Base-by-base conservation (phyloP, 108 stramenopile genomes). In the Discostella stelligeroides region DNA sequence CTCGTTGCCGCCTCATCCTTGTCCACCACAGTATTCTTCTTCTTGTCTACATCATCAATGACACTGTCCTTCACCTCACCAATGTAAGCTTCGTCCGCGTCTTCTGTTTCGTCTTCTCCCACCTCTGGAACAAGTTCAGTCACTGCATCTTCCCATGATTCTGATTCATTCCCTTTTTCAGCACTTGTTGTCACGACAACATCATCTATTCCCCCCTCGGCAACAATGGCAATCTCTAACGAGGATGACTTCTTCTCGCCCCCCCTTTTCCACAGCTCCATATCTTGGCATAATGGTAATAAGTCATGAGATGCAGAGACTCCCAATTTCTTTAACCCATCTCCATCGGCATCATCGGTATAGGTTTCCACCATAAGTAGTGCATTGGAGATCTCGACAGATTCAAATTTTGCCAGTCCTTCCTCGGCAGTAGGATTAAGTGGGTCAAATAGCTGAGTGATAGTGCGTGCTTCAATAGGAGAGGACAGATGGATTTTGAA, bases 401-500 rank as follows among this genome's bases (percentile, higher is more conserved):
- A 84, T 25, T 66, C 48, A 70, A 93, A 93, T 18, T 29, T 49
- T 7, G 68, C 82, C 45, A 73, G 17, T 21, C 67, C 66, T 17
- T 69, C 66, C 41, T 68, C 62, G 20, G 69, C 80, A 29, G 67
- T 48, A 21, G 74, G 67, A 43, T 82, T 80, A n/a, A 70, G 30
- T 12, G 86, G 81, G 57, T 88, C 87, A 29, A 56, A 81, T 10
- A 88, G 17, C 29, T 81, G 60, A 5, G 67, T 82, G 40, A 91
- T 55, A 4, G 70, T 70, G 34, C 57, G 73, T 67, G 85, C 89
- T 64, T 93, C 89, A 20, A 89, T 84, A 10, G 92, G 89, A 1
- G 89, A 88, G 2, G 92, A 93, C 14, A 93, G 68, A 45, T 90
- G 89, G 62, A 92, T 50, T 48, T 74, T 66, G 47, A 87, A 73